Base-by-base conservation (phyloP, 805 yeast species). In the Yarrowia sp. region DNA sequence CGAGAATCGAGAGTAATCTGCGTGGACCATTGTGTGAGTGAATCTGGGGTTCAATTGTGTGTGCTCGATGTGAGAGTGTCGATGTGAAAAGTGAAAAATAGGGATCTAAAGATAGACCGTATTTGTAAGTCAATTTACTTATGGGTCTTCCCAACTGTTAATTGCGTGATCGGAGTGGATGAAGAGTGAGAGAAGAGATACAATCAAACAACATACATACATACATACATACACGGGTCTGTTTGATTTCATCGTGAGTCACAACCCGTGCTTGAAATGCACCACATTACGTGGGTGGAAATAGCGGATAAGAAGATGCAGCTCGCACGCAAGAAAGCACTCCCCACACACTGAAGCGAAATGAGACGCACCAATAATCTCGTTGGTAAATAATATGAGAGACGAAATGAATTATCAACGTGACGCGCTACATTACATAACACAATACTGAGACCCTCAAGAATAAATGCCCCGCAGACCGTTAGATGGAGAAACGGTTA, bases 1-100 rank as follows among this genome's bases (percentile, higher is more conserved):
- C 0, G 74, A 66, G 69, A 89, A 89, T 44, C 81, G 79, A 4
- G 91, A 72, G 72, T 83, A 86, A 60, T 89, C 96, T 0, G 97
- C 97, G 76, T 92, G 97, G 17, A 55, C 61, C 61, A 55, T 55
- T 17, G 31, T 48, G 28, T 15, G 55, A 13, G 8, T 13, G 28
- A 4, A 8, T 17, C 14, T n/a, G 51, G 31, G n/a, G 17, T n/a
- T 7, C 6, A 10, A n/a, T 28, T 15, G 4, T 28, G 33, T 44
- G 18, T 44, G 9, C 15, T 6, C 18, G 45, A 14, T 11, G 31
- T 42, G 7, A 11, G n/a, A 17, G 13, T 31, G 14, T 11, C 14
- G 48, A 15, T 14, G 48, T 44, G 35, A 14, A n/a, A 28, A 18
- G 31, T 22, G 47, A 43, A 22, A 44, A 44, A 28, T 28, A 44